Base-by-base conservation (phyloP, 306 rosid species). In the Citrullus mucosospermus region DNA sequence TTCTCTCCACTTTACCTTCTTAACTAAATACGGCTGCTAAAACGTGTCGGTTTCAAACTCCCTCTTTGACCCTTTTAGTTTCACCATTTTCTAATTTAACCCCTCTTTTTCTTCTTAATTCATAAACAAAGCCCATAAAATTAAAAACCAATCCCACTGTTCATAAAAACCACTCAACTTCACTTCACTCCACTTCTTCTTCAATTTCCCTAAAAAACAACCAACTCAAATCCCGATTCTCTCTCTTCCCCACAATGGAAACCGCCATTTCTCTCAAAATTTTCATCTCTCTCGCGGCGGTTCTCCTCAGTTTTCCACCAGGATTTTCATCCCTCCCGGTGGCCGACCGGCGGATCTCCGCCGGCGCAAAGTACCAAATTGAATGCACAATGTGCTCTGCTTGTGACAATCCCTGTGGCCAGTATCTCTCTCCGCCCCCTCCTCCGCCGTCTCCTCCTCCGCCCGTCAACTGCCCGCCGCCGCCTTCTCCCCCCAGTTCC, bases 311-410 rank as follows among this genome's bases (percentile, higher is more conserved):
- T 54, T 6, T 66, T 22, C 25, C 85, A 3, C 2, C 67, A 57
- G 41, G 15, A 39, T 36, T 56, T 9, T 7, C n/a, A 2, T 68
- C 54, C 5, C 13, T n/a, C 4, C 54, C 54, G 74, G 53, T n/a
- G 0, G 0, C 17, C 17, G 18, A n/a, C 54, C 54, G 17, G 34
- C 74, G 74, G 6, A 13, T 14, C 43, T 7, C 60, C 60, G 41
- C 43, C 59, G 77, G 43, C 4, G 61, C 56, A 50, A 87, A 88
- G 77, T 86, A 84, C 34, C 98, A 96, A 91, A 90, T 91, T 90
- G 86, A 87, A 78, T 96, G 99, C 87, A 93, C 97, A 81, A 92
- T 92, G 98, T 96, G 99, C 86, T 65, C 96, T 1, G 80, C 90
- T 6, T 96, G 99, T 72, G 82, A 90, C 36, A 92, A 96, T 79